These are phyloP conservation scores for Pichia eremophila DNA, from an alignment of 805 yeast genomes.

Conservation along the genomic window DNA sequence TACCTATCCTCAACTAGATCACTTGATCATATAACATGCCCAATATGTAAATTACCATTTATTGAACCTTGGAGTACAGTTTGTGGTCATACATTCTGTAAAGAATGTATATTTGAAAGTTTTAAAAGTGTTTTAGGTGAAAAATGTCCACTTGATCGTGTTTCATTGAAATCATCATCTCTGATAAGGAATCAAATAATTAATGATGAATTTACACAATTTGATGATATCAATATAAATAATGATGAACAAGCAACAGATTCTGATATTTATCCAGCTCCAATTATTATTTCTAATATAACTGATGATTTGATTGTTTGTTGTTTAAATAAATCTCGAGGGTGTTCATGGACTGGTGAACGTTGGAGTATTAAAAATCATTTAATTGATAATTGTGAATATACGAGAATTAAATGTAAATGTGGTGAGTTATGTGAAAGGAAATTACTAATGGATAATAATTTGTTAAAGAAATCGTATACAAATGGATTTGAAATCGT, in stretches of 20 bases:
- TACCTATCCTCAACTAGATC: slow-evolving; percentile 14
- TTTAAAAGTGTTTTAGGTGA: slow-evolving; percentile 29
- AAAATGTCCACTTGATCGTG: slow-evolving; percentile 55
- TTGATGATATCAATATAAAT: slow-evolving; percentile 1
- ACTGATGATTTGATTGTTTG: slow-evolving; percentile 50
- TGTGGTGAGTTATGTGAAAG: slow-evolving; percentile 18
- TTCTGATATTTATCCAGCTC: slow-evolving; percentile 39
- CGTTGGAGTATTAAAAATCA: slow-evolving; percentile 53
- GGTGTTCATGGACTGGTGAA: slow-evolving; percentile 48
- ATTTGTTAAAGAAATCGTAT: not conserved
- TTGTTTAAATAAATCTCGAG: slow-evolving; percentile 43
- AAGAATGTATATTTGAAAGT: slow-evolving; percentile 41
- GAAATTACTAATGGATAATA: slow-evolving; percentile 8
- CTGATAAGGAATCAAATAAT: not conserved
- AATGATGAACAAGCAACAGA: slow-evolving; percentile 8
- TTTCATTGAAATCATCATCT: slow-evolving; percentile 26
- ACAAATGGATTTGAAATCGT: not conserved
- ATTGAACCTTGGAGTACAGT: slow-evolving; percentile 50
- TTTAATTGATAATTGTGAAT: slow-evolving; percentile 31
- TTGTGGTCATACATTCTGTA: slow-evolving; percentile 65
- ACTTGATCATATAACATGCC: slow-evolving; percentile 35
- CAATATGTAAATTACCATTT: slow-evolving; percentile 61
- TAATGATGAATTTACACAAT: not conserved
- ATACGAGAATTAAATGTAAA: slow-evolving; percentile 30
- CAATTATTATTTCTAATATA: slow-evolving; percentile 48